Percentiles rank a stretch among this genome's conserved stretches.
These are phyloP conservation scores for Dictyostelium firmibasis DNA, from an alignment of 78 protist species.

Conservation along the genomic window DNA sequence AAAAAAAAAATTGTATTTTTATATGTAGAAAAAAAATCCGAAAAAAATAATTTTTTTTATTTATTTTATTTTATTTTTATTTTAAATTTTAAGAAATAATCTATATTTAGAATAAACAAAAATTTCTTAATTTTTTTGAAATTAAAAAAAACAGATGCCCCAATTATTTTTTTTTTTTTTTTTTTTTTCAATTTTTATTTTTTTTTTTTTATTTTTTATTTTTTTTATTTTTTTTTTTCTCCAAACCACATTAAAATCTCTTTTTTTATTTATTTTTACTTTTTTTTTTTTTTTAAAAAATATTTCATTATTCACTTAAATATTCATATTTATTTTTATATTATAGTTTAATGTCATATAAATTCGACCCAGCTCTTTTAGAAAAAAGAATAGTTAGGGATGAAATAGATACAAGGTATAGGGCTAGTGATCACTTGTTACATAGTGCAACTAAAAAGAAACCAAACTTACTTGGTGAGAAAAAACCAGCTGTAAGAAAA, in stretches of 20 bases:
- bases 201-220: not conserved
- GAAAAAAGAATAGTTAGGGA: not conserved
- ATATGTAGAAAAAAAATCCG: not conserved
- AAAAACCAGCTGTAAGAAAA: not conserved
- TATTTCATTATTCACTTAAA: not conserved
- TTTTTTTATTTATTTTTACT: too few relatives aligned
- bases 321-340: not conserved
- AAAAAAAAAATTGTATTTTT: not conserved
- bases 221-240: too few relatives aligned
- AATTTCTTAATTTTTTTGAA: too few relatives aligned
- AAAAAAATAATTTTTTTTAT: too few relatives aligned
- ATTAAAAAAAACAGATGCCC: too few relatives aligned
- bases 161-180: not conserved
- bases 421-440: not conserved
- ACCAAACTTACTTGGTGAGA: not conserved
- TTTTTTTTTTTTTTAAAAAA: not conserved
- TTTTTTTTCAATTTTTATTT: not conserved
- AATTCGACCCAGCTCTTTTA: conserved; percentile 2
- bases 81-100: too few relatives aligned
- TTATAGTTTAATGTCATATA: not conserved
- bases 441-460: not conserved
- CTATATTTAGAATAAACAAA: too few relatives aligned
- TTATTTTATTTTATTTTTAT: too few relatives aligned
- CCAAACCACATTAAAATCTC: too few relatives aligned
- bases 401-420: conserved; percentile 42